Conservation (phyloP, 2,329 filamentous ascomycete genomes). For the Aspergillus sp. region DNA sequence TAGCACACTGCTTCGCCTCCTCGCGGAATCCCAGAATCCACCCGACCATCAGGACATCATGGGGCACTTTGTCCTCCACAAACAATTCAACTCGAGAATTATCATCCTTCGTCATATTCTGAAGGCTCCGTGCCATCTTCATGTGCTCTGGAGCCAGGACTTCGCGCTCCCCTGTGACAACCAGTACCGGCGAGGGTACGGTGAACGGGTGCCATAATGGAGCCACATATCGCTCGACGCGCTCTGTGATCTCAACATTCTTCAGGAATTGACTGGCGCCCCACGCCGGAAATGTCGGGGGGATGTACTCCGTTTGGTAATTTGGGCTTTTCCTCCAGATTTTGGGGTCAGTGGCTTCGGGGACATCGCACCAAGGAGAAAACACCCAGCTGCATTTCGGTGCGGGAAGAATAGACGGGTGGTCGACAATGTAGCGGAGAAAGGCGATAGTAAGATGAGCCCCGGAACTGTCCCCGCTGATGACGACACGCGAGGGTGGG, state of each 20-base stretch:
- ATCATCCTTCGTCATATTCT: conserved; percentile 7
- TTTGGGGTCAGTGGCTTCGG: conserved; percentile 2
- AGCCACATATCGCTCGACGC: conserved; percentile 9
- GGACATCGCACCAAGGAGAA: conserved; percentile 13
- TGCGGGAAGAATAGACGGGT: conserved; percentile 7
- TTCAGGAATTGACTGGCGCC: conserved; percentile 10
- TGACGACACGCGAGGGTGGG: conserved; percentile 14
- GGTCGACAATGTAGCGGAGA: conserved; percentile 13
- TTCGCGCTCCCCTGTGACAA: conserved; percentile 12
- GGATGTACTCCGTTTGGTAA: conserved; percentile 12
- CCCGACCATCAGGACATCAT: conserved; percentile 14
- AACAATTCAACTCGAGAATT: conserved; percentile 4
- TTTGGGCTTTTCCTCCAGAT: conserved; percentile 8
- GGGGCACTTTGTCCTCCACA: conserved; percentile 8
- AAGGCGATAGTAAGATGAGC: conserved; percentile 16
- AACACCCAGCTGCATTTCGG: conserved; percentile 12
- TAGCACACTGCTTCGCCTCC: conserved; percentile 9
- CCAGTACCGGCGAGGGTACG: conserved; percentile 13
- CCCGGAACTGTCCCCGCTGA: conserved; percentile 18
- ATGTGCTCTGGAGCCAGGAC: conserved; percentile 7
- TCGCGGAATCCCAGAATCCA: conserved; percentile 10
- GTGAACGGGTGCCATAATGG: conserved; percentile 13
- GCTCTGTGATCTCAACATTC: conserved; percentile 5
- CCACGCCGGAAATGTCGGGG: conserved; percentile 8
- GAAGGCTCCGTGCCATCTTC: conserved; percentile 4